Evolutionary conservation across 1,284 basidiomycete genomes (phyloP).

Genomic region (Boletus albobrunnescens): DNA sequence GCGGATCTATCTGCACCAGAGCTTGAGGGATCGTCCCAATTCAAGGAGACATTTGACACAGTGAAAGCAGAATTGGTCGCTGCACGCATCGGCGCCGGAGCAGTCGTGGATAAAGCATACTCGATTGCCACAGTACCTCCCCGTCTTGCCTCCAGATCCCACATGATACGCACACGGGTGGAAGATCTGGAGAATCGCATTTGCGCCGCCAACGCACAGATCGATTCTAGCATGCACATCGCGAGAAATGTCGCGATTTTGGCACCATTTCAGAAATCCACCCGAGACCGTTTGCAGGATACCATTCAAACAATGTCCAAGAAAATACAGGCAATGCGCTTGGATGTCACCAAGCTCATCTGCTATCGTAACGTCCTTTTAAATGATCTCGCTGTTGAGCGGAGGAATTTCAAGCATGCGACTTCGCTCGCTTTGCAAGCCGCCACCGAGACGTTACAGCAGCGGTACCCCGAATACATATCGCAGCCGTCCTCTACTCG

Average conservation of each 20-base stretch:
- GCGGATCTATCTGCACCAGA: constrained; percentile 47
- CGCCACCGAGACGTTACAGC: constrained; percentile 64
- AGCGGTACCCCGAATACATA: constrained; percentile 32
- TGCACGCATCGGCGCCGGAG: constrained; percentile 30
- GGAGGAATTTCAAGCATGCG: constrained; percentile 63
- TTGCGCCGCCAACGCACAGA: constrained; percentile 50
- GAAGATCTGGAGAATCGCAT: constrained; percentile 61
- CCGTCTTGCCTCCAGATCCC: constrained; percentile 39
- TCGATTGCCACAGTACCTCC: constrained; percentile 7
- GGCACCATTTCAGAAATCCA: constrained; percentile 82
- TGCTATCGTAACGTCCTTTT: constrained; percentile 76
- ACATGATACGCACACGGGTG: constrained; percentile 61
- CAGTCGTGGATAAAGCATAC: constrained; percentile 6
- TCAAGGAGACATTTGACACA: constrained; percentile 79
- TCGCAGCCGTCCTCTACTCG: constrained; percentile 41
- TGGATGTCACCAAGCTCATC: constrained; percentile 69
- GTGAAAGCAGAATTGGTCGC: constrained; percentile 80
- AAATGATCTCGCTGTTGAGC: constrained; percentile 71
- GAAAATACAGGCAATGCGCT: constrained; percentile 61
- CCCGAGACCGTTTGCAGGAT: constrained; percentile 68
- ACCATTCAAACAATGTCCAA: constrained; percentile 65
- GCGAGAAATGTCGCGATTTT: constrained; percentile 82
- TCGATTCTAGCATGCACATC: constrained; percentile 70
- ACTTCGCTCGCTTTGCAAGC: constrained; percentile 68
- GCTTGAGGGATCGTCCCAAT: constrained; percentile 54